Percentiles rank a stretch among this genome's conserved stretches.
phyloP scores from a whole-genome alignment of 1,284 basidiomycete species.

The Pholiota adiposa region DNA sequence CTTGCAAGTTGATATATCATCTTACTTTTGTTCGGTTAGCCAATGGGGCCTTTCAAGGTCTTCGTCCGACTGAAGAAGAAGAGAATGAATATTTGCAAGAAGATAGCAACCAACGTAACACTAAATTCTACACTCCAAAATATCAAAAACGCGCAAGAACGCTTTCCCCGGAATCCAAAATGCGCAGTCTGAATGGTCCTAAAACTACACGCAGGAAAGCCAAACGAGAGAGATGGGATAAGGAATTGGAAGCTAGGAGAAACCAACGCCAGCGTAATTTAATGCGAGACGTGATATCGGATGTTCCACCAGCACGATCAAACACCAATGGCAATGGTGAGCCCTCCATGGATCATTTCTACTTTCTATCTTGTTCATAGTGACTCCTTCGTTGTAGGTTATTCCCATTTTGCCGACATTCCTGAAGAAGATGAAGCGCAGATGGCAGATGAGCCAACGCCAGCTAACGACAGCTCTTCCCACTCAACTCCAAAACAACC shows the following conservation, averaged over 20 bases:
- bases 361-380: not conserved
- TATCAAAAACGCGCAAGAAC: constrained; percentile 52
- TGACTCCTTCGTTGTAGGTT: not conserved
- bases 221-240: constrained; percentile 43
- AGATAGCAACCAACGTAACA: constrained; percentile 34
- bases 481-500: not conserved
- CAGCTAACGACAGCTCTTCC: not conserved
- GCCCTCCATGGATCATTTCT: not conserved
- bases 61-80: constrained; percentile 33
- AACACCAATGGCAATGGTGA: not conserved
- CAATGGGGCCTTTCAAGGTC: constrained; percentile 34
- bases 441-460: not conserved
- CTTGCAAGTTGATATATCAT: constrained; percentile 11
- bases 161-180: constrained; percentile 43
- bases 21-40: constrained; percentile 30
- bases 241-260: constrained; percentile 40
- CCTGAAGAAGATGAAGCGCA: constrained; percentile 16
- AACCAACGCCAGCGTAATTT: constrained; percentile 40
- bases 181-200: constrained; percentile 42
- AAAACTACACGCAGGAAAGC: constrained; percentile 41
- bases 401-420: constrained; percentile 17
- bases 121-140: constrained; percentile 36
- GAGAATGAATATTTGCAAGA: constrained; percentile 31
- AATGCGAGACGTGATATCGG: constrained; percentile 44
- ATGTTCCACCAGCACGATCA: constrained; percentile 32